phyloP scores from a whole-genome alignment of 805 yeast genomes.

The Diddensiella santjacobensis region DNA sequence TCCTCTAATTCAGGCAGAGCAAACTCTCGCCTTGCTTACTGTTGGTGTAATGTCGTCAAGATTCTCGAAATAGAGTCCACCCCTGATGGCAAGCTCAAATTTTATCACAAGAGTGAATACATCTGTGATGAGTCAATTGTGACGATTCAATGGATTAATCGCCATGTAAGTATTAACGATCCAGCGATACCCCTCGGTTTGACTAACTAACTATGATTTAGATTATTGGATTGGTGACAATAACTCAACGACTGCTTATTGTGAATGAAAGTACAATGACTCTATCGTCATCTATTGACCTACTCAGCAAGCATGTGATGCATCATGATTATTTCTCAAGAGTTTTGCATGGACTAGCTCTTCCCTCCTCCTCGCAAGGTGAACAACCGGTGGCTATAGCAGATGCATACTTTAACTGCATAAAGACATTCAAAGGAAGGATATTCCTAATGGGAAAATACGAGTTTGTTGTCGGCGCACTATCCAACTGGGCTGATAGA shows the following conservation, averaged over 20 bases:
- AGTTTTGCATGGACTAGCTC: slow-evolving; percentile 19
- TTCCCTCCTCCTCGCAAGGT: slow-evolving; percentile 7
- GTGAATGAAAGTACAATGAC: slow-evolving; percentile 40
- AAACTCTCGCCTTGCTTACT: slow-evolving; percentile 49
- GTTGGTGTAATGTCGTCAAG: slow-evolving; percentile 62
- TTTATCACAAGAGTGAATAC: slow-evolving; percentile 42
- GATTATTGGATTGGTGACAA: slow-evolving; percentile 41
- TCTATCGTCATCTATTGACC: slow-evolving; percentile 36
- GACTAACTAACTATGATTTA: slow-evolving; percentile 15
- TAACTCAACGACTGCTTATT: slow-evolving; percentile 44
- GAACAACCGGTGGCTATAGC: slow-evolving; percentile 29
- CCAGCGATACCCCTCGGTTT: neutral
- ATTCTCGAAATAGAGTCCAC: slow-evolving; percentile 45
- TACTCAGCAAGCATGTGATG: slow-evolving; percentile 40
- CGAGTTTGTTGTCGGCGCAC: slow-evolving; percentile 53
- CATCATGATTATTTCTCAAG: slow-evolving; percentile 33
- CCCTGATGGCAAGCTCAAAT: slow-evolving; percentile 32
- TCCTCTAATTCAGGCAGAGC: slow-evolving; percentile 3
- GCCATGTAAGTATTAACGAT: slow-evolving; percentile 22
- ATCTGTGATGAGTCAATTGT: slow-evolving; percentile 48
- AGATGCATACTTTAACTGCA: slow-evolving; percentile 36
- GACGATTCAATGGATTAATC: slow-evolving; percentile 55
- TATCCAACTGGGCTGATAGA: slow-evolving; percentile 68
- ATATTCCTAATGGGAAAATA: slow-evolving; percentile 52
- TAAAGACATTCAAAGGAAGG: slow-evolving; percentile 42